Base-by-base conservation (phyloP, 805 yeast species). In the Wickerhamia fluorescens region DNA sequence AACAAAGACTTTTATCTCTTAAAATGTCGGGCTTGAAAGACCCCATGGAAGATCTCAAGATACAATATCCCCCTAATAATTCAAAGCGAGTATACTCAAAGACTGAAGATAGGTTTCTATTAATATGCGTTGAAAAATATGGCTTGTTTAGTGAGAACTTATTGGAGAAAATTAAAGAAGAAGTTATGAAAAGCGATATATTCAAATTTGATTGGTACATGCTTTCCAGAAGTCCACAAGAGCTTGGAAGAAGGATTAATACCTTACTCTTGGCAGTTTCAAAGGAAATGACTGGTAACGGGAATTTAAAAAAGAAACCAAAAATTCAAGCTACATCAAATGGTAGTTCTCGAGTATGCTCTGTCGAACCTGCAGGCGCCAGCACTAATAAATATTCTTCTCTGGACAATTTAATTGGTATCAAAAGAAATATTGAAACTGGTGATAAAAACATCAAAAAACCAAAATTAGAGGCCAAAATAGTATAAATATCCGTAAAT, bases 61-160 rank as follows among this genome's bases (percentile, higher is more conserved):
- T 83, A 14, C 80, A 73, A 31, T 83, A 80, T 36, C 89, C 92
- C 0, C 88, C 88, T n/a, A 82, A 81, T 47, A 82, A 80, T 48
- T 80, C 92, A 8, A 80, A 82, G 45, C 59, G 87, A 41, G 67
- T 80, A 6, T 83, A 79, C 43, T 74, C 83, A 6, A 71, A 73
- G 18, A 51, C 68, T 0, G 94, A 83, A 46, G 94, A 83, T 46
- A 64, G 84, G 30, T 83, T 76, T 41, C 57, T 83, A 15, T 47
- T 83, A 28, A 42, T 68, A 16, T 69, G 73, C 31, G 79, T 78
- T 1, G 66, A 78, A 49, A 77, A 77, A 41, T 66, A 71, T 40
- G 94, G 94, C 0, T 50, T 82, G 15, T 61, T 71, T 43, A 59
- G 72, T 25, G 78, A 74, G 14, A 66, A 71, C 30, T 56, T 82